These are phyloP conservation scores for Cladophialophora carrionii DNA, from an alignment of 2,329 filamentous ascomycete genomes.

Conservation along the genomic window DNA sequence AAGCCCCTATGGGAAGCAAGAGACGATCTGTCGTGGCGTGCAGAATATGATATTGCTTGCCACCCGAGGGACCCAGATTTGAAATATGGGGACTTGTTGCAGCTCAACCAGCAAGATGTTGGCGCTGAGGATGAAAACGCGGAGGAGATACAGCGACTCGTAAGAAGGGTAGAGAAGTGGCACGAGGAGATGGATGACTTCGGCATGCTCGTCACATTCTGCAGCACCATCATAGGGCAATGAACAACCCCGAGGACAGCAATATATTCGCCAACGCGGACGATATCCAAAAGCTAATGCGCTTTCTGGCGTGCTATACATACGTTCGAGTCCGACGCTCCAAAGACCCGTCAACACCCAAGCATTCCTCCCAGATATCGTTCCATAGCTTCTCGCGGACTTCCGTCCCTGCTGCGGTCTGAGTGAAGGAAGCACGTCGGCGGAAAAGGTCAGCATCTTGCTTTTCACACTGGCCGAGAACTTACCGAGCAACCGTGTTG, in stretches of 20 bases:
- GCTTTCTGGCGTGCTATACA: no score
- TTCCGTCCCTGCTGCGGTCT: background rate
- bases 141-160: background rate
- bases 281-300: no score
- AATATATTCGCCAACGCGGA: no score
- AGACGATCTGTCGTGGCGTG: background rate
- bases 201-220: background rate
- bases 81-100: background rate
- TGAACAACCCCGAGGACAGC: no score
- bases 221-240: slow-evolving; percentile 2
- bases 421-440: background rate
- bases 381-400: background rate
- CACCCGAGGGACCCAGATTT: background rate
- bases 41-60: background rate
- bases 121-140: background rate
- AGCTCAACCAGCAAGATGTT: background rate
- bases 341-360: background rate
- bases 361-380: background rate
- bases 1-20: background rate
- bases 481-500: background rate
- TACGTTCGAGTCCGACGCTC: background rate
- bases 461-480: background rate
- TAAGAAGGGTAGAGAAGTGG: background rate
- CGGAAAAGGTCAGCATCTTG: background rate
- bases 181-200: background rate